Evolutionary conservation across 2,329 filamentous ascomycete species (phyloP).

Genomic region (Trichoderma arundinaceum): DNA sequence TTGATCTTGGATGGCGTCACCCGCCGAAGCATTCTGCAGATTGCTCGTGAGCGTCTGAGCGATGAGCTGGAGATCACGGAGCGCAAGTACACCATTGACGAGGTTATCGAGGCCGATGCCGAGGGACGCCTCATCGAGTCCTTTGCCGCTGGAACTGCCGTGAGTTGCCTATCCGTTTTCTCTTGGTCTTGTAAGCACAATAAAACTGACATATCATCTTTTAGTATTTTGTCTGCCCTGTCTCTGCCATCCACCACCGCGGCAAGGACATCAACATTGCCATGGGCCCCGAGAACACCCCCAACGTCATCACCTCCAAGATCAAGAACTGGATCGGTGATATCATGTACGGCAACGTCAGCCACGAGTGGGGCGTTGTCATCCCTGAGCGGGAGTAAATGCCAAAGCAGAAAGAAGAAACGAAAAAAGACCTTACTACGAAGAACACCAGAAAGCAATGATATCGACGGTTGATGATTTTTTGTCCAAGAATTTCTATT

Average conservation of each 20-base stretch:
- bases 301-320: conserved; percentile 62
- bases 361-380: conserved; percentile 73
- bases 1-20: conserved; percentile 90
- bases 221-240: conserved; percentile 72
- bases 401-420: background rate
- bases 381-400: conserved; percentile 63
- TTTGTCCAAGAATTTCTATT: background rate
- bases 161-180: conserved; percentile 52
- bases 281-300: conserved; percentile 57
- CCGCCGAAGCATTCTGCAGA: conserved; percentile 76
- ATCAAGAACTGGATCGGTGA: conserved; percentile 72
- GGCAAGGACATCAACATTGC: conserved; percentile 67
- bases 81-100: conserved; percentile 79
- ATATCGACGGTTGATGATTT: conserved; percentile 18
- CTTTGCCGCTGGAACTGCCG: conserved; percentile 86
- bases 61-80: conserved; percentile 74
- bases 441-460: background rate
- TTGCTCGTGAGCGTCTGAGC: conserved; percentile 67
- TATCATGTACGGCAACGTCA: conserved; percentile 75
- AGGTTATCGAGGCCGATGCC: conserved; percentile 71
- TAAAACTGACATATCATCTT: conserved; percentile 34
- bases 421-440: background rate
- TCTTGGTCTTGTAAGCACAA: no score
- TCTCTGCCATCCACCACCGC: conserved; percentile 71
- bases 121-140: conserved; percentile 83